phyloP scores from a whole-genome alignment of 371 early-diverging fungal genomes.

The Apophysomyces variabilis region DNA sequence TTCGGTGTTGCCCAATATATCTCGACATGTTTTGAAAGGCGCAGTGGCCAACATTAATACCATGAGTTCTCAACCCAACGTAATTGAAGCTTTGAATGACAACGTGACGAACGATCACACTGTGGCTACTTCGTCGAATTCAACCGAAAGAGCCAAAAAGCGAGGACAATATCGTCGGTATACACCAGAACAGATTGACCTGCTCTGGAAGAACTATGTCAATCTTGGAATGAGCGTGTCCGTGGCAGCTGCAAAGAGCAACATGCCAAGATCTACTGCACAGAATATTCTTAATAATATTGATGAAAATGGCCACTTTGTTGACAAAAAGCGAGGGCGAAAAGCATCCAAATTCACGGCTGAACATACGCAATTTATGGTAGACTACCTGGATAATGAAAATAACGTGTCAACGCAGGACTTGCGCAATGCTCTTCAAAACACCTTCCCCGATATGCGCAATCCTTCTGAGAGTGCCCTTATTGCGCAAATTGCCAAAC shows the following conservation, averaged over 20 bases:
- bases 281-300: slow-evolving; percentile 6
- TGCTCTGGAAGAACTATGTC: slow-evolving; percentile 1
- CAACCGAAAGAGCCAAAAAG: neutral
- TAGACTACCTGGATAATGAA: slow-evolving; percentile 1
- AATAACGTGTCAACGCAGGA: slow-evolving; percentile 3
- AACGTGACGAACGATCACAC: neutral
- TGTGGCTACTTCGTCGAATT: neutral
- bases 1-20: slow-evolving; percentile 1
- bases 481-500: neutral
- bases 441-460: neutral
- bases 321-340: slow-evolving; percentile 6
- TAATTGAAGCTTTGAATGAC: neutral
- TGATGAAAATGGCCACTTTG: slow-evolving; percentile 8
- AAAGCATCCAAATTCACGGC: neutral
- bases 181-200: slow-evolving; percentile 8
- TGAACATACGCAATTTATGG: neutral
- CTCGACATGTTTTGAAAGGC: slow-evolving; percentile 4
- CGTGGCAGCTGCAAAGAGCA: slow-evolving; percentile 4
- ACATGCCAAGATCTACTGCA: slow-evolving; percentile 7
- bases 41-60: neutral
- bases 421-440: neutral
- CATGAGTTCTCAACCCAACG: neutral
- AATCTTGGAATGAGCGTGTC: slow-evolving; percentile 10
- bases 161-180: slow-evolving; percentile 1
- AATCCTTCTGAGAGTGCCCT: slow-evolving; percentile 4